These are phyloP conservation scores for Taphrina populina DNA, from an alignment of 1,139 yeast genomes.

Conservation along the genomic window DNA sequence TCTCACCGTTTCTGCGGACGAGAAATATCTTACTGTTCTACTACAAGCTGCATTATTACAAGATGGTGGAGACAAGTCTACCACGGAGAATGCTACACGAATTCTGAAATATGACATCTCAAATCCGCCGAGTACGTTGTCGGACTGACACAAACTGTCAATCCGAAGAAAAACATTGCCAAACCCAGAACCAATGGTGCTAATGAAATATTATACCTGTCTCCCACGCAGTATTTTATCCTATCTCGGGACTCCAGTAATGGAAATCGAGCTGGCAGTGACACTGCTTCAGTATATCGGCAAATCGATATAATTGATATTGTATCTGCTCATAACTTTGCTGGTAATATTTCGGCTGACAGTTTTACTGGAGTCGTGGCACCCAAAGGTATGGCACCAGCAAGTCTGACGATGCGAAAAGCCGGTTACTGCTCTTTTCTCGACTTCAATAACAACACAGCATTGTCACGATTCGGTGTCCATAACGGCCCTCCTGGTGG, in stretches of 20 bases:
- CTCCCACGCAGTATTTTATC: no score
- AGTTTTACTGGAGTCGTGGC: background rate
- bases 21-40: background rate
- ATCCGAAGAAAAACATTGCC: background rate
- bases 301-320: background rate
- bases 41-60: background rate
- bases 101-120: background rate
- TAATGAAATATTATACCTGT: no score
- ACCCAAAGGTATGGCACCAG: background rate
- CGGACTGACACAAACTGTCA: background rate
- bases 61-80: background rate
- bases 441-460: background rate
- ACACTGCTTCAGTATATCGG: background rate
- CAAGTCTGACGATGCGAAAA: background rate
- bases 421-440: background rate
- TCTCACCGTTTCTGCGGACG: background rate
- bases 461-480: background rate
- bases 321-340: no score
- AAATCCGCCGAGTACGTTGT: background rate
- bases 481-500: conserved; percentile 3
- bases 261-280: background rate
- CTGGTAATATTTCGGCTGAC: no score
- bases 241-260: background rate
- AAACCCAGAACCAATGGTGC: no score
- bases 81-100: background rate